Evolutionary conservation across 345 rosid genomes (phyloP).

Genomic region (Lepidium sativum): DNA sequence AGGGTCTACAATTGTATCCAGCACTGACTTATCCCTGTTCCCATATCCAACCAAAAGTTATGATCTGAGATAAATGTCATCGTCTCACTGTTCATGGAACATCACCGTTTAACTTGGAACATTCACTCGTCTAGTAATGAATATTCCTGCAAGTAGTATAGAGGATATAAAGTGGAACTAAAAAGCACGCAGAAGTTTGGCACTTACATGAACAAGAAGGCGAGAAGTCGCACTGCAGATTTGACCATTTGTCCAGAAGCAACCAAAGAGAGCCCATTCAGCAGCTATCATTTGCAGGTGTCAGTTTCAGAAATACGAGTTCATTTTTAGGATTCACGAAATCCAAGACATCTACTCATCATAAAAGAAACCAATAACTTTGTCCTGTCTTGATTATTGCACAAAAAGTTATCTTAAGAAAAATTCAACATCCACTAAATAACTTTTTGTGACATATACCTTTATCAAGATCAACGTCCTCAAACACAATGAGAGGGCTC

Average conservation of each 20-base stretch:
- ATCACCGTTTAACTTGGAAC: not conserved
- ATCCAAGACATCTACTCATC: not conserved
- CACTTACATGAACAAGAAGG: conserved; percentile 76
- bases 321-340: not conserved
- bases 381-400: not conserved
- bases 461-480: conserved; percentile 84
- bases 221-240: conserved; percentile 99
- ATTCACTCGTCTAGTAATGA: not conserved
- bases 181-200: conserved; percentile 1
- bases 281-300: conserved; percentile 45
- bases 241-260: conserved; percentile 98
- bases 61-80: not conserved
- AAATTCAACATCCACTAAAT: not conserved
- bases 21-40: not conserved
- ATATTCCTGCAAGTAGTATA: not conserved
- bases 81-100: not conserved
- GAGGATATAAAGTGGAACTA: not conserved
- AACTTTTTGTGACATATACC: conserved; percentile 34
- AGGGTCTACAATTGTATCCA: not conserved
- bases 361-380: not conserved
- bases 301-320: not conserved
- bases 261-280: conserved; percentile 83
- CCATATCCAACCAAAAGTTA: not conserved
- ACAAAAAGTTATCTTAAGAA: not conserved
- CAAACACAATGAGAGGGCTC: conserved; percentile 87